These are phyloP conservation scores for Castanospermum australe DNA, from an alignment of 306 rosid genomes.

Conservation along the genomic window DNA sequence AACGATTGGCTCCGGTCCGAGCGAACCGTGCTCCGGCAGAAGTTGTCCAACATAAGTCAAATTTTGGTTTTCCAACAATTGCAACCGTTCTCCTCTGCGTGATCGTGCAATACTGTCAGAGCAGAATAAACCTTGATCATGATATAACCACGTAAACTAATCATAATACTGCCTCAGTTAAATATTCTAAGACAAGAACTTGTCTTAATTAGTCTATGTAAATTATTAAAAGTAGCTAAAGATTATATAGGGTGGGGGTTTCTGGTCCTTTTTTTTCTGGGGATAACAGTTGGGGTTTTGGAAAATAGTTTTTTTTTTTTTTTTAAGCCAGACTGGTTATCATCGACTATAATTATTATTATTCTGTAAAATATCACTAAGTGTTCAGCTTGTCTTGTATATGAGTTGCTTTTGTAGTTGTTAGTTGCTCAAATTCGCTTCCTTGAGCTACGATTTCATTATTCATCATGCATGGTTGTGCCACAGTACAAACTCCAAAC, in stretches of 20 bases:
- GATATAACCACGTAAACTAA: constrained; percentile 38
- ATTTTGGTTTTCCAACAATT: constrained; percentile 56
- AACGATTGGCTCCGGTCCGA: constrained; percentile 65
- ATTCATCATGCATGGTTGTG: constrained; percentile 7
- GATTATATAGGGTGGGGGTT: constrained; percentile 32
- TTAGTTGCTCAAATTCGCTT: constrained; percentile 14
- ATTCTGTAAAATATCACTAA: constrained; percentile 36
- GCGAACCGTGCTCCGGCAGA: constrained; percentile 48
- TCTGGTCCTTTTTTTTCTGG: constrained; percentile 30
- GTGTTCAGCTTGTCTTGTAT: constrained; percentile 26
- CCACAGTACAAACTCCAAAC: neutral
- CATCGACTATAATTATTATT: neutral
- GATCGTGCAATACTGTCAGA: constrained; percentile 57
- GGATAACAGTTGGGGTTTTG: constrained; percentile 41
- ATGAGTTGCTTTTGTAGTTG: neutral
- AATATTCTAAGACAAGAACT: constrained; percentile 31
- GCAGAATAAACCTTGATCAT: constrained; percentile 43
- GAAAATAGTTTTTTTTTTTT: constrained; percentile 26
- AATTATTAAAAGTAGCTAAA: constrained; percentile 39
- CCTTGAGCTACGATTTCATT: neutral
- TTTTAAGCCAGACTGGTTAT: constrained; percentile 34
- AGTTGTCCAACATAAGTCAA: constrained; percentile 48
- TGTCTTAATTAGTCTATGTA: constrained; percentile 18
- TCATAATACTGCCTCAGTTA: constrained; percentile 19
- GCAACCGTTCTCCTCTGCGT: constrained; percentile 45